These are phyloP conservation scores for Calonectria pseudoturangicola DNA, from an alignment of 2,329 filamentous ascomycete genomes.

Conservation along the genomic window DNA sequence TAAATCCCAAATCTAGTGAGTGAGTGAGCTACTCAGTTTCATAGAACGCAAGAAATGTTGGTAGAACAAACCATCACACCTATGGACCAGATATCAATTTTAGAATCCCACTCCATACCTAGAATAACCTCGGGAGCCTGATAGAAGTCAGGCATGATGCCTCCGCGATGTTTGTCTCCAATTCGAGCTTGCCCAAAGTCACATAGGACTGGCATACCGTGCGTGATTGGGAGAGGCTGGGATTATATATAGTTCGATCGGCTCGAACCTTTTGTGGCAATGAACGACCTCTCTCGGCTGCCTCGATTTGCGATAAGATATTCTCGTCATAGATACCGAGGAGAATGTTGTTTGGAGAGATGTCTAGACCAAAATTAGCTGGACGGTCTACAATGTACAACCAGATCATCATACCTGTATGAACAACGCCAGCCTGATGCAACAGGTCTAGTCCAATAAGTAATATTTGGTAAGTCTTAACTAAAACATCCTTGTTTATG, in stretches of 20 bases:
- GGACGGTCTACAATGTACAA: neutral
- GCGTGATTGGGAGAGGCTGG: neutral
- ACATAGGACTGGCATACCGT: neutral
- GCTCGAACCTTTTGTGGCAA: neutral
- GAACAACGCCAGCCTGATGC: neutral
- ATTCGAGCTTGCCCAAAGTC: neutral
- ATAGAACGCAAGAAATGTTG: neutral
- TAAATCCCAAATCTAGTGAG: neutral
- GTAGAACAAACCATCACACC: neutral
- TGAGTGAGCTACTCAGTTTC: neutral
- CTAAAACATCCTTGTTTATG: neutral
- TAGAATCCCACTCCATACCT: neutral
- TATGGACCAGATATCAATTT: neutral
- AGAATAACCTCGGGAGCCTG: neutral
- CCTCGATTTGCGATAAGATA: neutral
- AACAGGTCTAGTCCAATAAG: neutral
- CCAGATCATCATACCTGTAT: neutral
- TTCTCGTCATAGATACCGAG: neutral
- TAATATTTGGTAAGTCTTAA: neutral
- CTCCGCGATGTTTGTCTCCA: neutral
- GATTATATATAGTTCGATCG: neutral
- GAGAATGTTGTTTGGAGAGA: neutral
- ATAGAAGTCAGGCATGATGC: neutral
- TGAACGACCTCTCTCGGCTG: neutral
- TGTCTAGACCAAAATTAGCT: neutral